Evolutionary conservation across 257 asterid genomes (phyloP).

Genomic region (Cinchona pubescens): DNA sequence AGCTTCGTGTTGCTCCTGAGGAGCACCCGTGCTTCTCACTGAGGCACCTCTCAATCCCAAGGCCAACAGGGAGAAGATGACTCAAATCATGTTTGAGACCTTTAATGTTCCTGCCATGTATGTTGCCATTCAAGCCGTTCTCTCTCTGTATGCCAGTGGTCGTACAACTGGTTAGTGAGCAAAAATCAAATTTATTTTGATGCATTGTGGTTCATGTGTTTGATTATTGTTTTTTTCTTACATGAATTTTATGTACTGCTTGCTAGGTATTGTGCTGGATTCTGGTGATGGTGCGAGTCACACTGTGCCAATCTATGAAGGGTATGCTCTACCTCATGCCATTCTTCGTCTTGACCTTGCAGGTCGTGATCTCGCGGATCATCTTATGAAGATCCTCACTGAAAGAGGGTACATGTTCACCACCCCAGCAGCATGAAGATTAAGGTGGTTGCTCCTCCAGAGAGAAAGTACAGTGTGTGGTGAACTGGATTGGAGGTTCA

Average conservation of each 20-base stretch:
- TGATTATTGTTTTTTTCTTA: background rate
- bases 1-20: constrained; percentile 54
- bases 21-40: constrained; percentile 51
- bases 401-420: constrained; percentile 59
- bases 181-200: background rate
- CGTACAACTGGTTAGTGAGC: constrained; percentile 45
- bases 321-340: constrained; percentile 50
- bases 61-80: constrained; percentile 55
- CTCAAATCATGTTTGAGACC: constrained; percentile 52
- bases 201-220: background rate
- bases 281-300: constrained; percentile 57
- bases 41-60: constrained; percentile 57
- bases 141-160: constrained; percentile 53
- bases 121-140: constrained; percentile 53
- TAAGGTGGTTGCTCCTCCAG: constrained; percentile 56
- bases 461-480: constrained; percentile 55
- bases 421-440: constrained; percentile 54
- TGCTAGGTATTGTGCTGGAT: constrained; percentile 49
- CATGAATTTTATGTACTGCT: background rate
- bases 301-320: constrained; percentile 50
- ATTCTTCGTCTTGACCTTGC: constrained; percentile 52
- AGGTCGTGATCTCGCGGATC: constrained; percentile 49
- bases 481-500: constrained; percentile 56
- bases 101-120: constrained; percentile 51
- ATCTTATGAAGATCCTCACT: constrained; percentile 46